phyloP scores from a whole-genome alignment of 768 basidiomycete genomes.

The Rhodotorula paludigena region DNA sequence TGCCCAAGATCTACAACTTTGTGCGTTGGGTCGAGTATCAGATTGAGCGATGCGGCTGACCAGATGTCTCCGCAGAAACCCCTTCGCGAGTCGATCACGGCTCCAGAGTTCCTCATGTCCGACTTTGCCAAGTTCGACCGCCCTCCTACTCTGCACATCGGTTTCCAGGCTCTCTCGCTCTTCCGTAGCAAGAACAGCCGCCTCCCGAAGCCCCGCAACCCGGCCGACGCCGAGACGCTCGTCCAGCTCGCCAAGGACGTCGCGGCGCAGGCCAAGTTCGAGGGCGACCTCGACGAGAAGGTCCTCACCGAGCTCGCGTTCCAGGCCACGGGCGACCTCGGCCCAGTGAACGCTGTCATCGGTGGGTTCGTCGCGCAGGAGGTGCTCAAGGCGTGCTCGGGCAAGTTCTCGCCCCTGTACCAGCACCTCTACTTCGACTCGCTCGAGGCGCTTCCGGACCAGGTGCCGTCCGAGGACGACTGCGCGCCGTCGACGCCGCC shows the following conservation, averaged over 20 bases:
- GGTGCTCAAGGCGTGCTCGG: constrained; percentile 90
- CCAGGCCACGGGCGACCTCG: constrained; percentile 83
- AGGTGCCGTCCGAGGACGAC: constrained; percentile 61
- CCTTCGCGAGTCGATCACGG: constrained; percentile 70
- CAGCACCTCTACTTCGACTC: constrained; percentile 97
- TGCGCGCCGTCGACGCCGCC: constrained; percentile 63
- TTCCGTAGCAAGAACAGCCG: constrained; percentile 61
- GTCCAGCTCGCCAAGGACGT: constrained; percentile 72
- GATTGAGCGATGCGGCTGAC: background rate
- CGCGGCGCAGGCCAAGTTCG: constrained; percentile 51
- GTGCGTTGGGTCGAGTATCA: constrained; percentile 54
- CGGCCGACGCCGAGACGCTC: constrained; percentile 69
- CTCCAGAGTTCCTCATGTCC: constrained; percentile 84
- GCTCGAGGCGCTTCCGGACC: constrained; percentile 80
- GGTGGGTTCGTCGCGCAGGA: constrained; percentile 99
- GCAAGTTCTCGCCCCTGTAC: constrained; percentile 94
- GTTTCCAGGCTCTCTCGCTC: constrained; percentile 85
- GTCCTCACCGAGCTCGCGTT: constrained; percentile 76
- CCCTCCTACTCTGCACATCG: constrained; percentile 80
- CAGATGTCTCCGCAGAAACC: constrained; percentile 67
- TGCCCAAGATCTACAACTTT: constrained; percentile 93
- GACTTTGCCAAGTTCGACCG: constrained; percentile 98
- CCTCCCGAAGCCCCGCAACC: constrained; percentile 75
- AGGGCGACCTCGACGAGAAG: constrained; percentile 67
- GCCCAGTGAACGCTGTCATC: constrained; percentile 85